Percentiles rank a stretch among this genome's conserved stretches.
These are phyloP conservation scores for Helotiales sp. DNA, from an alignment of 2,329 filamentous ascomycete genomes.

Conservation along the genomic window DNA sequence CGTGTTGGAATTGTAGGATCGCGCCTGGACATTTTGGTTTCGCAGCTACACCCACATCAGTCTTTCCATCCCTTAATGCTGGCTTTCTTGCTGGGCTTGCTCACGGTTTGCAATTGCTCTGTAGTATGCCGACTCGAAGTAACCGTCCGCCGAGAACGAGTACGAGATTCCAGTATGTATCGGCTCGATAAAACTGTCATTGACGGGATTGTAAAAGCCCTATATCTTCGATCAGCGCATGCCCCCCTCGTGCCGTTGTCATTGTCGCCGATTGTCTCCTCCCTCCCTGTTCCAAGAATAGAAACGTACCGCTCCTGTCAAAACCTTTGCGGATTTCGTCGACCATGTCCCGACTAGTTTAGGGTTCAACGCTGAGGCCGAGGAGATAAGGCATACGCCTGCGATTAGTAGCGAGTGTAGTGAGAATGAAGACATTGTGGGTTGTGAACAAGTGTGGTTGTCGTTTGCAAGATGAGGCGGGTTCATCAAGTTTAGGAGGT, in stretches of 20 bases:
- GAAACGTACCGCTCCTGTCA: slow-evolving; percentile 68
- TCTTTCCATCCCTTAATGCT: neutral
- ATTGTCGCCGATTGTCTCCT: slow-evolving; percentile 25
- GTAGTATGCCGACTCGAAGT: slow-evolving; percentile 73
- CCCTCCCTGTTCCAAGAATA: slow-evolving; percentile 36
- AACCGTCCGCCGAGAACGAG: slow-evolving; percentile 71
- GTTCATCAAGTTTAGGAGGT: neutral
- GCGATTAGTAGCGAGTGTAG: slow-evolving; percentile 46
- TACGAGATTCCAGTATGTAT: slow-evolving; percentile 72
- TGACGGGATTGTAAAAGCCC: slow-evolving; percentile 72
- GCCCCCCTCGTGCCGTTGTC: slow-evolving; percentile 3
- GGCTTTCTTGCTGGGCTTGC: slow-evolving; percentile 36
- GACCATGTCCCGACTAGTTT: slow-evolving; percentile 73
- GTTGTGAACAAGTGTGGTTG: slow-evolving; percentile 25
- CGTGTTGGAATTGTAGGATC: slow-evolving; percentile 77
- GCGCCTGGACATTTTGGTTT: slow-evolving; percentile 65
- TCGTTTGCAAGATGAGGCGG: neutral
- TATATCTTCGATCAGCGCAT: slow-evolving; percentile 43
- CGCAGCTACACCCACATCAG: slow-evolving; percentile 50
- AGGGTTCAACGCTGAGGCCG: slow-evolving; percentile 49
- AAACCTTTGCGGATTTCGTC: slow-evolving; percentile 70
- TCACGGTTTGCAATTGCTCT: slow-evolving; percentile 71
- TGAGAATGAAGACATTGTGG: slow-evolving; percentile 40
- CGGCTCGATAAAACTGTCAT: slow-evolving; percentile 70
- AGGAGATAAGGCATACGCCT: slow-evolving; percentile 35